A percentile compares a stretch with the other conserved stretches of the same genome.
Conservation (phyloP, 495 filamentous ascomycete species). For the Aspergillus carlsbadensis region DNA sequence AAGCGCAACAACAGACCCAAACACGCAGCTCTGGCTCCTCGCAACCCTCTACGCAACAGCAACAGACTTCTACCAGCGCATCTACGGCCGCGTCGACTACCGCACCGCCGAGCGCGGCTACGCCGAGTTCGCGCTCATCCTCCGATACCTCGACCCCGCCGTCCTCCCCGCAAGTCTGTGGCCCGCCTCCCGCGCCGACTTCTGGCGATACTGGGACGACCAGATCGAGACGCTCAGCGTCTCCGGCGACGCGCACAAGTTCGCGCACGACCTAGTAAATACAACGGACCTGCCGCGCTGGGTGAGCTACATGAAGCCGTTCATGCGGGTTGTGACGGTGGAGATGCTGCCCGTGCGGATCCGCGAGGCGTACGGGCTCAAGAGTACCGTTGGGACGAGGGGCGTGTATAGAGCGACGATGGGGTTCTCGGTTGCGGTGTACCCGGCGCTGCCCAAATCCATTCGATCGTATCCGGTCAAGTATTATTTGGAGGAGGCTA, state of each 20-base stretch:
- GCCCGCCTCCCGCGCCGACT: conserved; percentile 33
- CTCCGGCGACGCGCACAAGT: conserved; percentile 31
- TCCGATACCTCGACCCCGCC: conserved; percentile 20
- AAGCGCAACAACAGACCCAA: conserved; percentile 23
- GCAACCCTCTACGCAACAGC: conserved; percentile 43
- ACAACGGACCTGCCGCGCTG: conserved; percentile 33
- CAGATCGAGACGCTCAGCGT: conserved; percentile 33
- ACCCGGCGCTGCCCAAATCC: conserved; percentile 37
- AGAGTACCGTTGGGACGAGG: conserved; percentile 32
- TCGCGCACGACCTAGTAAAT: conserved; percentile 31
- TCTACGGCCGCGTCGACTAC: conserved; percentile 38
- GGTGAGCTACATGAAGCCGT: conserved; percentile 35
- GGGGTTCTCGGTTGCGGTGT: conserved; percentile 38
- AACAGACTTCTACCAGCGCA: conserved; percentile 45
- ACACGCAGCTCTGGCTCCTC: conserved; percentile 36
- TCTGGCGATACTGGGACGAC: conserved; percentile 45
- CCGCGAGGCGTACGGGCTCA: conserved; percentile 40
- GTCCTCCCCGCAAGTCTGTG: conserved; percentile 30
- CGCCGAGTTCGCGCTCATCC: conserved; percentile 34
- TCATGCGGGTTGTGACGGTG: conserved; percentile 34
- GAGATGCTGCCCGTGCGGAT: conserved; percentile 42
- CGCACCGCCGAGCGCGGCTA: conserved; percentile 38
- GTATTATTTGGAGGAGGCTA: conserved; percentile 32
- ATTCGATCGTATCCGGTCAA: conserved; percentile 30
- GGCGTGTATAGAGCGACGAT: conserved; percentile 36